Evolutionary conservation across 768 basidiomycete genomes (phyloP), one percentile per base, ranked within the genome.

Genomic region (Leccinellum luteum): DNA sequence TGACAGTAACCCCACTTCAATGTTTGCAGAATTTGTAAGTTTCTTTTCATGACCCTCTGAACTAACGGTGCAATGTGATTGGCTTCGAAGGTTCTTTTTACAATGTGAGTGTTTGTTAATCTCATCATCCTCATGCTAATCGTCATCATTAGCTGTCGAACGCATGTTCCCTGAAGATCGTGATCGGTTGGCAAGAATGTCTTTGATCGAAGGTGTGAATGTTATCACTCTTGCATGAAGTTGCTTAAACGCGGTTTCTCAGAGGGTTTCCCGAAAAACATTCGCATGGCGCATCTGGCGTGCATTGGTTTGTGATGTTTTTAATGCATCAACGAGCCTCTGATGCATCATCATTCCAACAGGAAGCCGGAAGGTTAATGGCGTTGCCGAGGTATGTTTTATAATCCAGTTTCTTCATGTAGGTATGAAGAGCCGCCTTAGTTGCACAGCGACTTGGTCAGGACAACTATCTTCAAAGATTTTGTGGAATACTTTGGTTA

Each of bases 201-300:
- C 89, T 5, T 76, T 99, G 66, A 95, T 98, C 60, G 90, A 98
- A 78, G 92, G 90, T 84, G 59, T 84, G 59, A 67, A 66, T 15
- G 19, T 21, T 27, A 8, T 17, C 9, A n/a, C 13, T 48, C 38
- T 31, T 50, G n/a, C 0, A 25, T 51, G 15, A 43, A 23, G 38
- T 14, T 48, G 15, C 17, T 35, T 44, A 25, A 34, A 19, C 8
- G 1, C 7, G 28, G 5, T 38, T 49, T 7, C 31, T 10, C 58
- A 91, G 94, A 96, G 84, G 90, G 92, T 15, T 70, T 81, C 58
- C 93, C 93, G 6, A 85, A 96, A 73, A 85, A 92, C 66, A 81
- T 97, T 60, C 82, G 92, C 60, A 94, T 94, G 91, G 92, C 94
- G 9, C 87, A 90, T 73, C 78, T 99, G 25, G 97, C 97, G 17